Conservation (phyloP, 129 eudicot genomes). For the Glebionis coronaria region DNA sequence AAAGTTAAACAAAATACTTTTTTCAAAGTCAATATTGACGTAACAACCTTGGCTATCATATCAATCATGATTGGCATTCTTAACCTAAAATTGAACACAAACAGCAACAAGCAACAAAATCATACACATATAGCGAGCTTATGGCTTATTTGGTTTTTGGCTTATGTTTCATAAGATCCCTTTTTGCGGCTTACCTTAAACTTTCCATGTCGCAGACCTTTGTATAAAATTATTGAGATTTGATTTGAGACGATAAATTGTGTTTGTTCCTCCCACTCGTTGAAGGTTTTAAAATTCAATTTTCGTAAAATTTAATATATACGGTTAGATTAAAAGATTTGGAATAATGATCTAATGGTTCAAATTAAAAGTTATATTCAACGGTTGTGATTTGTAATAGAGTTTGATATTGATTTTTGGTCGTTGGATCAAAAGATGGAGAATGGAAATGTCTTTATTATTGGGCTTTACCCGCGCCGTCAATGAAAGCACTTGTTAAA, state of each 20-base stretch:
- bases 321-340: constrained; percentile 31
- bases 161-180: too few relatives aligned
- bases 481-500: too few relatives aligned
- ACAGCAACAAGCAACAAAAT: not conserved
- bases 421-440: constrained; percentile 15
- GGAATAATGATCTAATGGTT: constrained; percentile 42
- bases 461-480: constrained; percentile 13
- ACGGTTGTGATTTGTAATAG: constrained; percentile 28
- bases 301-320: constrained; percentile 34
- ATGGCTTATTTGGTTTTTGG: too few relatives aligned
- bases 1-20: not conserved
- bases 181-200: too few relatives aligned
- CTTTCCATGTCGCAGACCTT: too few relatives aligned
- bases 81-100: not conserved
- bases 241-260: too few relatives aligned
- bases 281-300: constrained; percentile 71
- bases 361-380: constrained; percentile 16
- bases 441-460: constrained; percentile 11
- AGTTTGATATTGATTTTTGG: not conserved
- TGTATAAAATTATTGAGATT: not conserved
- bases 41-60: not conserved
- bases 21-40: not conserved
- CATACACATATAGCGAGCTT: too few relatives aligned
- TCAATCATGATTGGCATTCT: not conserved
- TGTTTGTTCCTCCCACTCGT: constrained; percentile 61